phyloP scores from a whole-genome alignment of 257 asterid genomes.

The Ocimum tenuiflorum region DNA sequence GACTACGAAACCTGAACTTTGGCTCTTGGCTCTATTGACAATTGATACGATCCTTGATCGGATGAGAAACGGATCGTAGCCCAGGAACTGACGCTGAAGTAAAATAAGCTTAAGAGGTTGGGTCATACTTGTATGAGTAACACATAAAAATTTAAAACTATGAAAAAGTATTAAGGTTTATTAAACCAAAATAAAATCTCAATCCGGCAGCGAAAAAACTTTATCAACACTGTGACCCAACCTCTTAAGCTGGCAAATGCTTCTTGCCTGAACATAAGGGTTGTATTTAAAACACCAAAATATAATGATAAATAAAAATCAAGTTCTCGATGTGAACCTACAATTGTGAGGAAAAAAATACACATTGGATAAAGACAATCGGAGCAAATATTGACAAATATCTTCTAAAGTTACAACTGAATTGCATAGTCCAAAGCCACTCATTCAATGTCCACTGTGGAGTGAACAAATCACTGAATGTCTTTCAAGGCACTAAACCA shows the following conservation, averaged over 20 bases:
- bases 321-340: not conserved
- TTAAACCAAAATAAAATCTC: slow-evolving; percentile 11
- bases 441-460: not conserved
- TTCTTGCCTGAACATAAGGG: slow-evolving; percentile 95
- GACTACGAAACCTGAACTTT: no score
- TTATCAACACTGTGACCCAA: slow-evolving; percentile 97
- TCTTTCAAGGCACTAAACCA: not conserved
- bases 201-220: slow-evolving; percentile 36
- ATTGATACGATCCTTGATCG: no score
- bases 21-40: no score
- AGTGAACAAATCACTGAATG: not conserved
- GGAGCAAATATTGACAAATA: no score
- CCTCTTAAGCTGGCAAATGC: slow-evolving; percentile 93
- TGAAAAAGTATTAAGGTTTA: not conserved
- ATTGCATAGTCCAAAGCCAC: not conserved
- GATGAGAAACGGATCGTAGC: no score
- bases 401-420: not conserved
- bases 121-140: slow-evolving; percentile 59
- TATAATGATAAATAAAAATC: not conserved
- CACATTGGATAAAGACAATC: no score
- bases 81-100: no score
- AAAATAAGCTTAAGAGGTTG: no score
- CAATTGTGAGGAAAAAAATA: no score
- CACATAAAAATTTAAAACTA: slow-evolving; percentile 6
- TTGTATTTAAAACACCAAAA: slow-evolving; percentile 51